Percentiles rank a stretch among this genome's conserved stretches.
Evolutionary conservation across 164 flowering plant genomes (phyloP).

Genomic region (Tinospora cordifolia): DNA sequence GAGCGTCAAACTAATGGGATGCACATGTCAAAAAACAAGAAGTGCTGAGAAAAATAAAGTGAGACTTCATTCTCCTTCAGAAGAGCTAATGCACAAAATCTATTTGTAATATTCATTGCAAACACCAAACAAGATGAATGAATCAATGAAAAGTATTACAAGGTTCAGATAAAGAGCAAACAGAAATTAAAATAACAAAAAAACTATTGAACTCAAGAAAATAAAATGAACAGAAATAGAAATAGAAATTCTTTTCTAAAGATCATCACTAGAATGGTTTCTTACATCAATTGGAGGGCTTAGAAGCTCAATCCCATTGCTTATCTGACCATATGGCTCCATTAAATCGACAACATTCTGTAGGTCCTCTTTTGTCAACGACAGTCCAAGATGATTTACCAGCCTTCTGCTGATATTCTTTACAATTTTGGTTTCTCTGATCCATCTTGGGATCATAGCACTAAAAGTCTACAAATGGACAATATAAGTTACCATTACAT

Average conservation of each 20-base stretch:
- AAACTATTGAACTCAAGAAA: not conserved
- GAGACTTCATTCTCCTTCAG: not conserved
- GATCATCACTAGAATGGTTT: conserved; percentile 3
- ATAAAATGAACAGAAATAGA: conserved; percentile 2
- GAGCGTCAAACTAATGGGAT: not conserved
- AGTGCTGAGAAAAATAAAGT: not conserved
- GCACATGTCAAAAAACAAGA: not conserved
- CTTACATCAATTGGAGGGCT: conserved; percentile 91
- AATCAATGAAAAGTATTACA: no score
- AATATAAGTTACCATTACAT: not conserved
- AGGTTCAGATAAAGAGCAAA: not conserved
- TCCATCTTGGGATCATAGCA: conserved; percentile 48
- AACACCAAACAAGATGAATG: not conserved
- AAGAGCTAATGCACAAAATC: not conserved
- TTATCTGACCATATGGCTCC: conserved; percentile 95
- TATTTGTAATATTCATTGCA: not conserved
- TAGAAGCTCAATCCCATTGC: conserved; percentile 76
- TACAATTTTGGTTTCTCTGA: conserved; percentile 50
- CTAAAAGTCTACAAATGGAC: conserved; percentile 54
- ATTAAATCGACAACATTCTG: conserved; percentile 79
- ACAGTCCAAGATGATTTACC: conserved; percentile 84
- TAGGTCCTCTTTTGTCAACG: conserved; percentile 66
- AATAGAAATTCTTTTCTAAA: not conserved
- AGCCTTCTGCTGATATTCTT: conserved; percentile 53
- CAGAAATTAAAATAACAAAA: not conserved